Percentiles rank a stretch among this genome's conserved stretches.
Conservation (phyloP, 805 yeast species). For the Candida ortonii region DNA sequence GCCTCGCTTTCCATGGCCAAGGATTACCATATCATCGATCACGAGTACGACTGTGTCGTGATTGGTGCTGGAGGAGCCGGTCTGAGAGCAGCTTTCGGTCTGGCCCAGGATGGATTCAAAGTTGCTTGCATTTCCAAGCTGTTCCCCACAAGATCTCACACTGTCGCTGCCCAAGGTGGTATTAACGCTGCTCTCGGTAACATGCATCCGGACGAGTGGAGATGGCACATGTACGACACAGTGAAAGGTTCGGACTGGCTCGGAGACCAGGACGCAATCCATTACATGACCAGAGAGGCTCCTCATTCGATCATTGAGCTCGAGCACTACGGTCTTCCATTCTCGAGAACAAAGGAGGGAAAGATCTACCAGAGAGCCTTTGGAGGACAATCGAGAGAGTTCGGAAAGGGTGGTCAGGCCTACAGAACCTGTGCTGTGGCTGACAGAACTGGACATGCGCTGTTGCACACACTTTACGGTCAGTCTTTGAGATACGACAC, state of each 20-base stretch:
- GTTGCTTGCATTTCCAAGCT: slow-evolving; percentile 96
- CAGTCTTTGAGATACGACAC: slow-evolving; percentile 96
- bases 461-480: slow-evolving; percentile 92
- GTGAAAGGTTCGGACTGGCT: slow-evolving; percentile 99
- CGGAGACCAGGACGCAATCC: slow-evolving; percentile 99
- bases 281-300: slow-evolving; percentile 98
- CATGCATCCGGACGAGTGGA: slow-evolving; percentile 99
- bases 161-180: slow-evolving; percentile 99
- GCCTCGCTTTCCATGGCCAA: slow-evolving; percentile 56
- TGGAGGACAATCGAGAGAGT: slow-evolving; percentile 95
- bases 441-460: slow-evolving; percentile 97
- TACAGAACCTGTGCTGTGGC: slow-evolving; percentile 99
- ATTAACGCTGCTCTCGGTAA: slow-evolving; percentile 98
- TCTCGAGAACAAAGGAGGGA: slow-evolving; percentile 95
- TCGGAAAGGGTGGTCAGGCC: slow-evolving; percentile 98
- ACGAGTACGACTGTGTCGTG: slow-evolving; percentile 96
- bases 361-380: slow-evolving; percentile 98
- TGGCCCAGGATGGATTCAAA: slow-evolving; percentile 94
- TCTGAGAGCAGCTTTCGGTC: slow-evolving; percentile 95
- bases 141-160: slow-evolving; percentile 97
- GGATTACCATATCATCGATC: slow-evolving; percentile 91
- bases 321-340: slow-evolving; percentile 98
- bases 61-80: slow-evolving; percentile 99
- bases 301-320: slow-evolving; percentile 93
- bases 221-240: slow-evolving; percentile 99